These are phyloP conservation scores for Arthrobotrys iridis DNA, from an alignment of 2,329 filamentous ascomycete genomes.

Conservation along the genomic window DNA sequence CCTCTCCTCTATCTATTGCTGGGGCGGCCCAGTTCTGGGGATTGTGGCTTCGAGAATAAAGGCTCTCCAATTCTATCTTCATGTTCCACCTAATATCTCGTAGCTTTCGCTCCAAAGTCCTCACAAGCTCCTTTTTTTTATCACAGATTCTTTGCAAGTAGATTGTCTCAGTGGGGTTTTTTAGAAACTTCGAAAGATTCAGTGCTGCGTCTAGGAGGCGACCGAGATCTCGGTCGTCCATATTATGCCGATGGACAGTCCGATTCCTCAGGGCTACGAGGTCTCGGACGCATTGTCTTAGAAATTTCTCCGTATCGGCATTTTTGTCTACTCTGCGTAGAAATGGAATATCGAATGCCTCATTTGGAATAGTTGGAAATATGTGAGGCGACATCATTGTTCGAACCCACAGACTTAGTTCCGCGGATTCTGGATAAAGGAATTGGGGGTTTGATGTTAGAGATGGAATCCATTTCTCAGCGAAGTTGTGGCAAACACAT, in stretches of 20 bases:
- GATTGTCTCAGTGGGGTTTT: background rate
- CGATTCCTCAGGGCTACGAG: conserved; percentile 16
- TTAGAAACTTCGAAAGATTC: background rate
- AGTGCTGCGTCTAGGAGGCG: background rate
- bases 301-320: background rate
- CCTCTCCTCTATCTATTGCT: background rate
- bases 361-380: background rate
- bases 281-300: background rate
- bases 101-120: background rate
- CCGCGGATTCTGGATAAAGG: conserved; percentile 15
- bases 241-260: conserved; percentile 19
- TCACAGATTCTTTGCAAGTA: background rate
- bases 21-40: background rate
- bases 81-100: background rate
- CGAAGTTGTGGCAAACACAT: conserved; percentile 7
- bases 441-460: background rate
- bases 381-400: background rate
- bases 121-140: background rate
- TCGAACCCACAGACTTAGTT: conserved; percentile 12
- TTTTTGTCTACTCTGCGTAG: background rate
- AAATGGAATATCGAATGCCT: background rate
- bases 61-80: background rate
- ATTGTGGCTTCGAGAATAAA: background rate
- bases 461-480: conserved; percentile 6
- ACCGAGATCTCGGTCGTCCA: background rate